Evolutionary conservation across 2,329 filamentous ascomycete species (phyloP).

Genomic region (Fusarium poae): DNA sequence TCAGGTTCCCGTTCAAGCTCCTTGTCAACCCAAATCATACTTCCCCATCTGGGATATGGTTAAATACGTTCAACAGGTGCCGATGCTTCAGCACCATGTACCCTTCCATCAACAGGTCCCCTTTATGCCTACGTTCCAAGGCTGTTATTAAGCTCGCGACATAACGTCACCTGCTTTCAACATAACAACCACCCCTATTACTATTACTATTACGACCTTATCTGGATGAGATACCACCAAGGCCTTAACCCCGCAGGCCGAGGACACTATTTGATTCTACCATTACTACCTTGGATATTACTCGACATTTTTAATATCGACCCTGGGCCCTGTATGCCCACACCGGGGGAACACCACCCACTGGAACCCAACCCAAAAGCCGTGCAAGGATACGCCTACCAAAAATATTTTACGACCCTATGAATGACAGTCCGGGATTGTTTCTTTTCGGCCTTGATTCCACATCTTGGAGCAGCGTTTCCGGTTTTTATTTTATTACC

Average conservation of each 20-base stretch:
- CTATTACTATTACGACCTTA: constrained; percentile 25
- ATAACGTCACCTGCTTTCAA: constrained; percentile 15
- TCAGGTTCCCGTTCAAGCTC: constrained; percentile 55
- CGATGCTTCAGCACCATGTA: constrained; percentile 62
- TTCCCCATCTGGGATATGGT: constrained; percentile 66
- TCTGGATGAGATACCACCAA: constrained; percentile 40
- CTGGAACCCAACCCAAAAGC: constrained; percentile 32
- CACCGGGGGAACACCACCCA: constrained; percentile 15
- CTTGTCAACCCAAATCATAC: constrained; percentile 62
- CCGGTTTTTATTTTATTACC: constrained; percentile 8
- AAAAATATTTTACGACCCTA: constrained; percentile 44
- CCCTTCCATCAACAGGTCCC: constrained; percentile 67
- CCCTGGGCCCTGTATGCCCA: constrained; percentile 24
- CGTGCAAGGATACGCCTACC: constrained; percentile 44
- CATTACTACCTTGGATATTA: constrained; percentile 36
- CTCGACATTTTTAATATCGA: constrained; percentile 44
- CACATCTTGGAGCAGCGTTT: constrained; percentile 32
- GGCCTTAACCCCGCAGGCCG: constrained; percentile 24
- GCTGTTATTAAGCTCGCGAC: constrained; percentile 58
- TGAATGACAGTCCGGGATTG: constrained; percentile 48
- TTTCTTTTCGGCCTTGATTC: constrained; percentile 40
- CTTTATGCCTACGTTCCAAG: constrained; percentile 65
- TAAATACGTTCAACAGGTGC: constrained; percentile 64
- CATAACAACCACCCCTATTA: constrained; percentile 1
- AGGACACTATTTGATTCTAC: constrained; percentile 40